A percentile compares a stretch with the other conserved stretches of the same genome.
These are phyloP conservation scores for Geoglossum cookeanum DNA, from an alignment of 2,329 filamentous ascomycete species.

Conservation along the genomic window DNA sequence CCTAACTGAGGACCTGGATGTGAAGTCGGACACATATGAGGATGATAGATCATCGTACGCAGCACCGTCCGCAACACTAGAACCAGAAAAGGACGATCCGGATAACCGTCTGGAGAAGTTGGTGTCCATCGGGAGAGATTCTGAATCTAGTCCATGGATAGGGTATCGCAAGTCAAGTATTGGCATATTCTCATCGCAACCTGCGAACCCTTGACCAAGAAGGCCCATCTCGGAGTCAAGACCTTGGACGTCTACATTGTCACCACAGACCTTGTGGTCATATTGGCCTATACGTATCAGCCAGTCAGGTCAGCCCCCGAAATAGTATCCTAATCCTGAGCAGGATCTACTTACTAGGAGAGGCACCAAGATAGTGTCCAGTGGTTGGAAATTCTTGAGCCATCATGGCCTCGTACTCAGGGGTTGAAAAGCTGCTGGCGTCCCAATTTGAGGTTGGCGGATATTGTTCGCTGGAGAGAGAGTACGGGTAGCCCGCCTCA, in stretches of 20 bases:
- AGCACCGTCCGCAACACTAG: constrained; percentile 43
- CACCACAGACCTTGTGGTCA: constrained; percentile 38
- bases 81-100: constrained; percentile 55
- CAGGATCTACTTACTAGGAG: background rate
- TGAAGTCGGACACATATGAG: constrained; percentile 35
- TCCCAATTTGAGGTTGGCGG: background rate
- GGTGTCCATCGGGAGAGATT: constrained; percentile 31
- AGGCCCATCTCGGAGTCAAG: constrained; percentile 34
- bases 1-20: constrained; percentile 45
- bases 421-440: background rate
- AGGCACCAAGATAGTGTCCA: background rate
- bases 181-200: constrained; percentile 40
- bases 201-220: constrained; percentile 42
- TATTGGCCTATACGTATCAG: background rate
- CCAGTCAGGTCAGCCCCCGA: no score
- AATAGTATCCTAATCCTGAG: no score
- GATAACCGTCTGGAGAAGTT: constrained; percentile 44
- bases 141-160: constrained; percentile 29
- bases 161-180: constrained; percentile 40
- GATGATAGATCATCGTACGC: constrained; percentile 56
- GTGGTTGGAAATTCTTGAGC: background rate
- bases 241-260: constrained; percentile 34
- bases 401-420: background rate
- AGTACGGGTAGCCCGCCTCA: background rate
- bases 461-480: background rate